Conservation (phyloP, 768 basidiomycete species). For the Mycena epipterygia region DNA sequence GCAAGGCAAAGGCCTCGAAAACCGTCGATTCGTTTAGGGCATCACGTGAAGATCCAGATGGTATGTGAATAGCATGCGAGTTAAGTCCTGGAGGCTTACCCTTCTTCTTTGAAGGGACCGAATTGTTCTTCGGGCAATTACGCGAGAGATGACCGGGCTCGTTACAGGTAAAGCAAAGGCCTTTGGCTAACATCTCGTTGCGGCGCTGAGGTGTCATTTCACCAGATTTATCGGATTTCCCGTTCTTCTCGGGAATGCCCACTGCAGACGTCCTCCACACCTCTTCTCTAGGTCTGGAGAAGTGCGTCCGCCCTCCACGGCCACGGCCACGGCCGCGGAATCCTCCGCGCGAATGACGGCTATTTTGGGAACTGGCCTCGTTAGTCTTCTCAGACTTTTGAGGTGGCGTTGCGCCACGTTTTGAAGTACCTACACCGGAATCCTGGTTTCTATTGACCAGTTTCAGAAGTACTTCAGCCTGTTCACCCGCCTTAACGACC, state of each 20-base stretch:
- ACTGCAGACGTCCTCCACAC: neutral
- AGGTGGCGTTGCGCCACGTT: too few species aligned
- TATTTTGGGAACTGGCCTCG: neutral
- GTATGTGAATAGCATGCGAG: neutral
- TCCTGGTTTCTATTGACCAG: neutral
- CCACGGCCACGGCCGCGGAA: neutral
- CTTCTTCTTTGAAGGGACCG: neutral
- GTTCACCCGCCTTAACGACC: neutral
- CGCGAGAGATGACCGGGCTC: constrained; percentile 16
- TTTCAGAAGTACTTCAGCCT: neutral
- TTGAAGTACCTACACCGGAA: neutral
- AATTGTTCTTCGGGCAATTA: constrained; percentile 5
- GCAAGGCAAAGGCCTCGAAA: neutral
- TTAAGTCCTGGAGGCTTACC: constrained; percentile 18
- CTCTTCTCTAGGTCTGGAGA: neutral
- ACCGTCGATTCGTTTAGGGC: constrained; percentile 3
- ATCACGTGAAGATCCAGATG: neutral
- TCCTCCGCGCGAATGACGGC: neutral
- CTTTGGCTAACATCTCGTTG: constrained; percentile 17
- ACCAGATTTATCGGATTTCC: neutral
- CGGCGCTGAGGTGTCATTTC: neutral
- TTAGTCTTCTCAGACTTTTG: neutral
- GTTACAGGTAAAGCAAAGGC: constrained; percentile 17
- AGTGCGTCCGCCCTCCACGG: neutral
- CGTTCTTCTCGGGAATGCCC: neutral